Evolutionary conservation across 306 rosid species (phyloP).

Genomic region (Senna siamea): DNA sequence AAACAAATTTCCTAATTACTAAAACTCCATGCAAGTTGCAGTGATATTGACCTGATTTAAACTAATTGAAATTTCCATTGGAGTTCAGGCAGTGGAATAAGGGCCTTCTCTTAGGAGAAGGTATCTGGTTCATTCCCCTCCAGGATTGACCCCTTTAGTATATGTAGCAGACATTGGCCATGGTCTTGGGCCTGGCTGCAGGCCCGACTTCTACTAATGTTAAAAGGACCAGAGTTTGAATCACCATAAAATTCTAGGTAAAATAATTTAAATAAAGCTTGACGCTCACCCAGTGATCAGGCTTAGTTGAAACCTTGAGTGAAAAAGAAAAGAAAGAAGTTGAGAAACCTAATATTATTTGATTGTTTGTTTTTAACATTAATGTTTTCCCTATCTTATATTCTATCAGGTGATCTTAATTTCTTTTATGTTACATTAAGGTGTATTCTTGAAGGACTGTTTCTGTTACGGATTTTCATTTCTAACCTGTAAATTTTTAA

Average conservation of each 20-base stretch:
- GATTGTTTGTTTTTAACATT: slow-evolving; percentile 16
- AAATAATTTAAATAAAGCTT: neutral
- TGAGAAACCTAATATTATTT: neutral
- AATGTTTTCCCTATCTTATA: slow-evolving; percentile 13
- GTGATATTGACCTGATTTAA: neutral
- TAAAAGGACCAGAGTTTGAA: neutral
- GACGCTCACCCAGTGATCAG: neutral
- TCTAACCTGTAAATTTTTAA: slow-evolving; percentile 19
- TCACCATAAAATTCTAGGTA: neutral
- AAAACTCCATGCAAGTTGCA: neutral
- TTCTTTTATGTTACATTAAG: slow-evolving; percentile 13
- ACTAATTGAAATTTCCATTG: neutral
- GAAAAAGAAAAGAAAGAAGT: neutral
- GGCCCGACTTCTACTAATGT: neutral
- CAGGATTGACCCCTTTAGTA: too few relatives aligned
- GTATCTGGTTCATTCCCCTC: too few relatives aligned
- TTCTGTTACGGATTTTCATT: slow-evolving; percentile 15
- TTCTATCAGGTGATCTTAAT: slow-evolving; percentile 19
- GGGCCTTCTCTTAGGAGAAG: neutral
- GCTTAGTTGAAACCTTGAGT: neutral
- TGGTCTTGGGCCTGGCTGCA: neutral
- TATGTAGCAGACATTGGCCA: too few relatives aligned
- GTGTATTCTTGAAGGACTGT: slow-evolving; percentile 8
- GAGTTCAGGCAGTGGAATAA: neutral
- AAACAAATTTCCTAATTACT: neutral